Evolutionary conservation across 2,329 filamentous ascomycete genomes (phyloP).

Genomic region (Arthrobotrys entomopaga): DNA sequence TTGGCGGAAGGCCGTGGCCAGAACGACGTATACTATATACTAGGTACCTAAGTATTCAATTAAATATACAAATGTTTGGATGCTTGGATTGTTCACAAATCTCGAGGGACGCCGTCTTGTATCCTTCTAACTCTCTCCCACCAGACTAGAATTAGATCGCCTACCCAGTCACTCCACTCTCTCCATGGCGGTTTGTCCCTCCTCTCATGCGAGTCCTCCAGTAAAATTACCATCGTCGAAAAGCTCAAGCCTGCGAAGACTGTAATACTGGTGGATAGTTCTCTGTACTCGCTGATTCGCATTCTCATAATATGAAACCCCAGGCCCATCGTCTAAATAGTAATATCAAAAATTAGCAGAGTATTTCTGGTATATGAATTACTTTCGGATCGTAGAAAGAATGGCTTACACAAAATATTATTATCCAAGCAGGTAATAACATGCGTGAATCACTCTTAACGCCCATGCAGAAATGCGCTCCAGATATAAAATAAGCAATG

Average conservation of each 20-base stretch:
- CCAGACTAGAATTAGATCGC: constrained; percentile 40
- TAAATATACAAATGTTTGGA: no score
- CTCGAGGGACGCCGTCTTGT: constrained; percentile 11
- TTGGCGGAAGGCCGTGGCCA: no score
- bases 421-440: constrained; percentile 80
- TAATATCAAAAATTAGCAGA: constrained; percentile 9
- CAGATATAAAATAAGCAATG: constrained; percentile 79
- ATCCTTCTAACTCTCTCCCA: constrained; percentile 42
- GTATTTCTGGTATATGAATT: not conserved
- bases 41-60: no score
- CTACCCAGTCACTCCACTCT: constrained; percentile 38
- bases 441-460: constrained; percentile 76
- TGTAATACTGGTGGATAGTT: constrained; percentile 53
- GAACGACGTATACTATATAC: no score
- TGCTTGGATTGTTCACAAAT: constrained; percentile 8
- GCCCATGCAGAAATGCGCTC: constrained; percentile 75
- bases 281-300: constrained; percentile 54
- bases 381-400: not conserved
- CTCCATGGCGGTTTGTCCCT: constrained; percentile 43
- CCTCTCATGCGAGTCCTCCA: constrained; percentile 49
- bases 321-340: constrained; percentile 36
- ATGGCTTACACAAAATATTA: constrained; percentile 74
- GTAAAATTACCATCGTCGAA: constrained; percentile 45
- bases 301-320: constrained; percentile 56
- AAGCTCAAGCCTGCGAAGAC: constrained; percentile 48